Conservation (phyloP, 1,139 yeast species). For the Taphrina confusa region DNA sequence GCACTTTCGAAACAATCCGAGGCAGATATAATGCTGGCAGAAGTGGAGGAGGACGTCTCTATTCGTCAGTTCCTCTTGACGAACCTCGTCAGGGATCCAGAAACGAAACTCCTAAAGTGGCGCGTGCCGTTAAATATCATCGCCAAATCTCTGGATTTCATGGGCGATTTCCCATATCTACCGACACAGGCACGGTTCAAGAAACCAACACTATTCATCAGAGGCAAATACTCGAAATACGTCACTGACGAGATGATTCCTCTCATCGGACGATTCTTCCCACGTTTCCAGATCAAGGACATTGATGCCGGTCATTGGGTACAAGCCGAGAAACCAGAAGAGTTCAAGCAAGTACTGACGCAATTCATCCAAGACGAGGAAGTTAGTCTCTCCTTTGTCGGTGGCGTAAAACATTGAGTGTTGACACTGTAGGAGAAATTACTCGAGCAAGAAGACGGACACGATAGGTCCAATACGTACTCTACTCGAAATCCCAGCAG, state of each 20-base stretch:
- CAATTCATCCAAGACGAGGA: constrained; percentile 58
- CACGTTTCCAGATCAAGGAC: constrained; percentile 70
- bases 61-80: constrained; percentile 81
- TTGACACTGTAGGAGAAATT: constrained; percentile 16
- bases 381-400: no score
- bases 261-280: constrained; percentile 75
- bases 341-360: constrained; percentile 59
- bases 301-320: constrained; percentile 91
- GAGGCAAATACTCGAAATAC: constrained; percentile 76
- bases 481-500: neutral
- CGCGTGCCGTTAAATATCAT: constrained; percentile 72
- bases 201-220: constrained; percentile 73
- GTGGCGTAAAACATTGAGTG: no score
- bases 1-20: constrained; percentile 59
- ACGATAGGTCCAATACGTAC: neutral
- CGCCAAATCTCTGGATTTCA: constrained; percentile 61
- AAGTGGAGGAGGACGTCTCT: constrained; percentile 60
- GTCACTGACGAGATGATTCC: constrained; percentile 84
- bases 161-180: constrained; percentile 78
- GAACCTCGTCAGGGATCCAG: constrained; percentile 54
- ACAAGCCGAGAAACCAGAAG: constrained; percentile 73
- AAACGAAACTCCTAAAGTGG: constrained; percentile 47
- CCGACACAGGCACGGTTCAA: constrained; percentile 58
- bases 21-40: constrained; percentile 64
- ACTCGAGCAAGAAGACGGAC: neutral